phyloP scores from a whole-genome alignment of 352 stramenopile genomes.

The Phytophthora hybrid region DNA sequence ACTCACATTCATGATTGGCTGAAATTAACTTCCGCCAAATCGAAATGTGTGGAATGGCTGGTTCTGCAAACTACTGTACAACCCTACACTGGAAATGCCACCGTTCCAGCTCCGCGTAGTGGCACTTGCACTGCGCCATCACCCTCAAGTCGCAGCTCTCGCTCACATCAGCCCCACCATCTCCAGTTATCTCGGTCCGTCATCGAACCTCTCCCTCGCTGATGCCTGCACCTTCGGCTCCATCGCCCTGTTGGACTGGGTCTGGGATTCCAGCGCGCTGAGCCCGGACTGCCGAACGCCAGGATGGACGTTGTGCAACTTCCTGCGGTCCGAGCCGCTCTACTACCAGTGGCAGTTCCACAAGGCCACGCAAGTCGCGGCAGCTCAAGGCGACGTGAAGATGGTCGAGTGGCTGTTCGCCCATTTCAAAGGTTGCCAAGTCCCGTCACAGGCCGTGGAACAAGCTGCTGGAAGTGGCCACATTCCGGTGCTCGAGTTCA shows the following conservation, averaged over 20 bases:
- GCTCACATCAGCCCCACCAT: background rate
- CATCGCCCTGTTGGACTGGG: background rate
- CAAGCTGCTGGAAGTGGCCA: background rate
- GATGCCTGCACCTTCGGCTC: background rate
- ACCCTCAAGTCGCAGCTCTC: background rate
- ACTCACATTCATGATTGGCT: background rate
- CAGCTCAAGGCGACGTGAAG: background rate
- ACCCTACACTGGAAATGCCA: background rate
- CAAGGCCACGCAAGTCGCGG: background rate
- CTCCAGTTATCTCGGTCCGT: background rate
- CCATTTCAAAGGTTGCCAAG: background rate
- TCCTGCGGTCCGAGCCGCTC: background rate
- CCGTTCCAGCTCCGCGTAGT: background rate
- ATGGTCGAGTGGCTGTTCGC: background rate
- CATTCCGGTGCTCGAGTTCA: background rate
- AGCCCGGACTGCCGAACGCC: background rate
- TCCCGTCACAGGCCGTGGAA: background rate
- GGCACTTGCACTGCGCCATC: background rate
- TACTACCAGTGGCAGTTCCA: background rate
- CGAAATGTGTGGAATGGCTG: background rate
- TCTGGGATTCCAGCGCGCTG: background rate
- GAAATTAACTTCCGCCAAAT: background rate
- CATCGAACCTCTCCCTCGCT: background rate
- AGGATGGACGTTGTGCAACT: background rate
- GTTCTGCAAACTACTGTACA: background rate